Conservation (phyloP, 192 early-diverging fungal genomes). For the Coemansia sp. region DNA sequence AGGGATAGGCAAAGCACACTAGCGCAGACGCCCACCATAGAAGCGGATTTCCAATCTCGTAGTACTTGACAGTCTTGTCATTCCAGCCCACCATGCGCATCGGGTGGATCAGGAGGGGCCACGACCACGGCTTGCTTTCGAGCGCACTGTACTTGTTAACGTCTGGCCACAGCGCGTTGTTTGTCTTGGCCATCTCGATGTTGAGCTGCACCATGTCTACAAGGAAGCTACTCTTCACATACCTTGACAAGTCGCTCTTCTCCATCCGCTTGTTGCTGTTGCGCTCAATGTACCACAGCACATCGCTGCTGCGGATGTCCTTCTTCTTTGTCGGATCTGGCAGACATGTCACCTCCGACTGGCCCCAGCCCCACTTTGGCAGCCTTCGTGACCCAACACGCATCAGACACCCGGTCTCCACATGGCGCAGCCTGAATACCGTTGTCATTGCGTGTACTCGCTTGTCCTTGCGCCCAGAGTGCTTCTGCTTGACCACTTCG, state of each 20-base stretch:
- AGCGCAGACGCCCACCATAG: constrained; percentile 78
- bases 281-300: constrained; percentile 59
- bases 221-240: constrained; percentile 38
- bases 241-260: constrained; percentile 40
- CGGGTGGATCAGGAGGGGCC: constrained; percentile 85
- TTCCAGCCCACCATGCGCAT: constrained; percentile 88
- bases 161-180: constrained; percentile 51
- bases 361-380: constrained; percentile 87
- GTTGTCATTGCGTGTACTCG: constrained; percentile 61
- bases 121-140: constrained; percentile 69
- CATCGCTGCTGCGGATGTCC: constrained; percentile 51
- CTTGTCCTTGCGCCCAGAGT: constrained; percentile 52
- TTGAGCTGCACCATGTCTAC: constrained; percentile 50
- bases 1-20: constrained; percentile 36
- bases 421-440: constrained; percentile 73
- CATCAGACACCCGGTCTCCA: constrained; percentile 74
- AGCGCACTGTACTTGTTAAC: constrained; percentile 58
- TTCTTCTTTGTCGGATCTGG: constrained; percentile 80
- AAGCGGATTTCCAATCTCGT: constrained; percentile 88
- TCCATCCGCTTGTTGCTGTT: constrained; percentile 38
- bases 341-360: constrained; percentile 91
- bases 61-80: constrained; percentile 75
- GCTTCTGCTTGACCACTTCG: constrained; percentile 54
- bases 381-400: constrained; percentile 68
- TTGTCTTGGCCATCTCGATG: constrained; percentile 53